A percentile compares a stretch with the other conserved stretches of the same genome.
Conservation (phyloP, 495 filamentous ascomycete species). For the Penicillium mononematosum region DNA sequence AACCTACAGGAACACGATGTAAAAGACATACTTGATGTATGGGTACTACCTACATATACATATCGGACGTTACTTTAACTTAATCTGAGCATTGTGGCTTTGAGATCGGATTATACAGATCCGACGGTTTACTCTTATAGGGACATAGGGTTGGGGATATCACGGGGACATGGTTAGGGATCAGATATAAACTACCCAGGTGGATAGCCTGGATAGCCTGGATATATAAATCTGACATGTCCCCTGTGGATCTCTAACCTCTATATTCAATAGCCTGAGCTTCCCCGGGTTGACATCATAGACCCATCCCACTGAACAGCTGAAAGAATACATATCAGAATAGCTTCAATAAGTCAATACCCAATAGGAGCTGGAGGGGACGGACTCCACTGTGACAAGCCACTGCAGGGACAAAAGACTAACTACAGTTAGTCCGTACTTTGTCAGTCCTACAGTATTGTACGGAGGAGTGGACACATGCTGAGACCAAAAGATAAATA, state of each 20-base stretch:
- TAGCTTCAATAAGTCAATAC: not conserved
- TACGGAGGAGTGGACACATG: too few species aligned
- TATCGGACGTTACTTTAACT: not conserved
- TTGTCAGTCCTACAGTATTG: too few species aligned
- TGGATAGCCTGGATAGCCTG: not conserved
- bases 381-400: slow-evolving; percentile 8
- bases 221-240: not conserved
- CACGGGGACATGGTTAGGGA: not conserved
- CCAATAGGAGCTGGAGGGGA: not conserved
- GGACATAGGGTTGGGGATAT: not conserved
- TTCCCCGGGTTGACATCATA: slow-evolving; percentile 9
- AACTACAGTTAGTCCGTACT: not conserved
- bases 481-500: slow-evolving; percentile 1
- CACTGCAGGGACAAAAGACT: slow-evolving; percentile 7
- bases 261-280: not conserved
- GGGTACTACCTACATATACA: not conserved
- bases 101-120: slow-evolving; percentile 1
- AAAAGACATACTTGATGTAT: not conserved
- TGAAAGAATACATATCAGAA: not conserved
- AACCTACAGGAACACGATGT: not conserved
- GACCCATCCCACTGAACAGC: not conserved
- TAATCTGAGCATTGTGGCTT: not conserved
- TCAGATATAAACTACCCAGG: not conserved
- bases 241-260: not conserved
- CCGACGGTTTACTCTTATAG: not conserved